Evolutionary conservation across 345 rosid species (phyloP).

Genomic region (Salix caprea): DNA sequence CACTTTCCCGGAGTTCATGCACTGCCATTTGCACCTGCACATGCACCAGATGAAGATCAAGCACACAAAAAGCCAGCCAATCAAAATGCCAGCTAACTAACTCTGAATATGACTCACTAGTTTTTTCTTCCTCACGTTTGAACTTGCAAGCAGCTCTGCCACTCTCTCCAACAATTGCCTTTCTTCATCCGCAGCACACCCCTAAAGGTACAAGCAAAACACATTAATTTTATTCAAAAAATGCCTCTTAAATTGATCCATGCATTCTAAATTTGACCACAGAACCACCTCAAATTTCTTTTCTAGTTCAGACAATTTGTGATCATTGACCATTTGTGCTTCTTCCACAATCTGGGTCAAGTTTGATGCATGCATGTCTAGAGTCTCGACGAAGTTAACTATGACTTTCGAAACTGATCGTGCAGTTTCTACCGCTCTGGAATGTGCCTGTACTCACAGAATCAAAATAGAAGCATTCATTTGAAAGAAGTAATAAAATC

Average conservation of each 20-base stretch:
- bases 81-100: background rate
- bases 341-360: slow-evolving; percentile 71
- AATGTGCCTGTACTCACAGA: slow-evolving; percentile 62
- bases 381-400: slow-evolving; percentile 65
- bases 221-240: background rate
- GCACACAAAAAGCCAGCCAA: background rate
- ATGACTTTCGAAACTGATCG: slow-evolving; percentile 77
- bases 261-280: slow-evolving; percentile 14
- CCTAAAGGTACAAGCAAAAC: slow-evolving; percentile 37
- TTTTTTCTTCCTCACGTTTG: slow-evolving; percentile 83
- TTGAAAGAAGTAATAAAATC: background rate
- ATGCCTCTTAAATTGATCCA: background rate
- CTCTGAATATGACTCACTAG: slow-evolving; percentile 44
- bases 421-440: slow-evolving; percentile 76
- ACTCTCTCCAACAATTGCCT: slow-evolving; percentile 79
- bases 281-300: slow-evolving; percentile 81
- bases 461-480: slow-evolving; percentile 1
- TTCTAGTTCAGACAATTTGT: slow-evolving; percentile 70
- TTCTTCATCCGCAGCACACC: slow-evolving; percentile 86
- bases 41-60: background rate
- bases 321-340: slow-evolving; percentile 74
- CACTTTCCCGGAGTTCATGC: slow-evolving; percentile 71
- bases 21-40: slow-evolving; percentile 82
- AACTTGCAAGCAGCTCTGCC: slow-evolving; percentile 77
- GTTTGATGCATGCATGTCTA: slow-evolving; percentile 68